Conservation (phyloP, 1,284 basidiomycete species). For the Anthracocystis setariae region DNA sequence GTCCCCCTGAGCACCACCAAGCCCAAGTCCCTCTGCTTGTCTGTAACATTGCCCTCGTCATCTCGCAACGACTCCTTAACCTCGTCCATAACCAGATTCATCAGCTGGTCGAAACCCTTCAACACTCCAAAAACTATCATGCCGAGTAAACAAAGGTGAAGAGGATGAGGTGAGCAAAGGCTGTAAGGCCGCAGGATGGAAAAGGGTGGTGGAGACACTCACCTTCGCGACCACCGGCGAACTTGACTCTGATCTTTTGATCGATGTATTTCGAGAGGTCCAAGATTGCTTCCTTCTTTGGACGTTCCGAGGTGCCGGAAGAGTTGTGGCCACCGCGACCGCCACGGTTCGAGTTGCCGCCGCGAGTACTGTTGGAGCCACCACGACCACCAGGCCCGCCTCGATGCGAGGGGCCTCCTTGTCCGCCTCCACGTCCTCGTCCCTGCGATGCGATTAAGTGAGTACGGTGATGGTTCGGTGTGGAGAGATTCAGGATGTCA, state of each 20-base stretch:
- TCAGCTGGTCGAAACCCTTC: conserved; percentile 95
- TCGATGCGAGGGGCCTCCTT: conserved; percentile 16
- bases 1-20: conserved; percentile 65
- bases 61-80: conserved; percentile 77
- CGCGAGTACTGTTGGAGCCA: conserved; percentile 6
- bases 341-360: conserved; percentile 6
- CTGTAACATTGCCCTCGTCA: conserved; percentile 53
- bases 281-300: conserved; percentile 92
- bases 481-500: not conserved
- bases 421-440: conserved; percentile 12
- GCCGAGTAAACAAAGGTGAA: not conserved
- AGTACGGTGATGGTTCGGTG: not conserved
- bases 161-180: not conserved
- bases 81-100: conserved; percentile 93
- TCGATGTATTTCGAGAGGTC: conserved; percentile 94
- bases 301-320: conserved; percentile 74
- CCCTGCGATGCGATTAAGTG: conserved; percentile 10
- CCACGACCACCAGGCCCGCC: conserved; percentile 29
- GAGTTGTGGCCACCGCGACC: conserved; percentile 6
- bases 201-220: not conserved
- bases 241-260: conserved; percentile 91
- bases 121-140: conserved; percentile 80
- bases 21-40: conserved; percentile 58
- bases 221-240: conserved; percentile 88
- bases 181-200: not conserved